A percentile compares a stretch with the other conserved stretches of the same genome.
phyloP scores from a whole-genome alignment of 192 early-diverging fungal species.

The Umbelopsis isabellina region DNA sequence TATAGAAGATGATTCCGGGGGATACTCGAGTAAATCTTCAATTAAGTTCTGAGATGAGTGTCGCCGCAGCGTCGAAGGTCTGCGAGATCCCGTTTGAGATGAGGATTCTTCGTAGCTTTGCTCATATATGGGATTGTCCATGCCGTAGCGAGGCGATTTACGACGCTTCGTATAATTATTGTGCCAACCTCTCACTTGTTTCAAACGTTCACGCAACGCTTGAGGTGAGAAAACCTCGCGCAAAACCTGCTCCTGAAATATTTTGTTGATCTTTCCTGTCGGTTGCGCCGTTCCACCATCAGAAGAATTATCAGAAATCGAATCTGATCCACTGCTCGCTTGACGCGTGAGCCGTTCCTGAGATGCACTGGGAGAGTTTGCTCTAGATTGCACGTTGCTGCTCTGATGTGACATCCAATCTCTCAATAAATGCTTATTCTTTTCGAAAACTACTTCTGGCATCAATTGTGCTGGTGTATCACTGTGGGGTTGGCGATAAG shows the following conservation, averaged over 20 bases:
- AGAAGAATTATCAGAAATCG: slow-evolving; percentile 8
- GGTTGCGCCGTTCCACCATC: slow-evolving; percentile 33
- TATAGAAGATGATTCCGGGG: slow-evolving; percentile 1
- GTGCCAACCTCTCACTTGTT: slow-evolving; percentile 50
- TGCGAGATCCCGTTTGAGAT: neutral
- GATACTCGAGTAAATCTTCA: neutral
- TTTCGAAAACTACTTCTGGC: slow-evolving; percentile 86
- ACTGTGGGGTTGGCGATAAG: slow-evolving; percentile 53
- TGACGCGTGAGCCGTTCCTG: slow-evolving; percentile 30
- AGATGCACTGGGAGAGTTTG: slow-evolving; percentile 18
- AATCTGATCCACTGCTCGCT: slow-evolving; percentile 31
- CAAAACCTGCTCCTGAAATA: slow-evolving; percentile 87
- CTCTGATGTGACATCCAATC: slow-evolving; percentile 50
- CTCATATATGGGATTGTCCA: neutral
- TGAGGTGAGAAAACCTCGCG: slow-evolving; percentile 89
- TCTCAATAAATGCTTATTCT: slow-evolving; percentile 88
- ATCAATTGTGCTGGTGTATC: slow-evolving; percentile 40
- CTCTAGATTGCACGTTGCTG: neutral
- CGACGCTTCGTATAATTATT: slow-evolving; percentile 12
- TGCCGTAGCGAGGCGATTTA: neutral
- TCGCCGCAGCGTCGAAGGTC: neutral
- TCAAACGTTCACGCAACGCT: slow-evolving; percentile 74
- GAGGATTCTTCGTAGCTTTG: neutral
- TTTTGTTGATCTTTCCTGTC: slow-evolving; percentile 64
- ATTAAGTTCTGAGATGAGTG: slow-evolving; percentile 12